A percentile compares a stretch with the other conserved stretches of the same genome.
Evolutionary conservation across 176 grass and related monocot species (phyloP).

Genomic region (Aegilops umbellulata): DNA sequence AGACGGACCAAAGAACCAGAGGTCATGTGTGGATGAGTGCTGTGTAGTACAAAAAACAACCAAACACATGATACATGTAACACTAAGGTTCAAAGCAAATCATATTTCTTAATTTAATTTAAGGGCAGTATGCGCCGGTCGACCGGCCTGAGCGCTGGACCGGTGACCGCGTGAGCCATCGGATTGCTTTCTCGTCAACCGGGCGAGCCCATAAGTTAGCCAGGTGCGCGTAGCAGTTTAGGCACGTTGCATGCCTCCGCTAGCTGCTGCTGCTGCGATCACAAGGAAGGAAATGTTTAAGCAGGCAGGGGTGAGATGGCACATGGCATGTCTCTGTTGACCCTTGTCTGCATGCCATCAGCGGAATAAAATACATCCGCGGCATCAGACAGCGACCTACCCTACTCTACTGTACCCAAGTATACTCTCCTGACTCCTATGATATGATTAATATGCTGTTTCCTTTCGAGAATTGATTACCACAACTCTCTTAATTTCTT

Average conservation of each 20-base stretch:
- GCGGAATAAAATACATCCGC: slow-evolving; percentile 4
- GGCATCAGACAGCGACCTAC: slow-evolving; percentile 16
- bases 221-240: background rate
- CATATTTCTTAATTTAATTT: too few species aligned
- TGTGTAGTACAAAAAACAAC: slow-evolving; percentile 10
- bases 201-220: too few species aligned
- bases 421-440: background rate
- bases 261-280: background rate
- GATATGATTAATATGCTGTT: background rate
- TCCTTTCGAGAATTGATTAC: too few species aligned
- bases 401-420: background rate
- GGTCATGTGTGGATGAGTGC: slow-evolving; percentile 33
- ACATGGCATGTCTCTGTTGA: slow-evolving; percentile 40
- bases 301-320: slow-evolving; percentile 17
- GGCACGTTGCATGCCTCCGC: background rate
- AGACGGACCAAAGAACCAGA: slow-evolving; percentile 4
- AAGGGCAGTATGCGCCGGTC: too few species aligned
- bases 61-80: too few species aligned
- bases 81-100: too few species aligned
- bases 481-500: too few species aligned
- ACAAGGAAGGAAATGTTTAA: background rate
- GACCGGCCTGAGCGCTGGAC: too few species aligned
- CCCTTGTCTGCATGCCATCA: slow-evolving; percentile 27
- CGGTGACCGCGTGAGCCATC: too few species aligned
- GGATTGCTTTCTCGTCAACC: too few species aligned